phyloP scores from a whole-genome alignment of 179 eudicot genomes.

The Nepenthes alata region DNA sequence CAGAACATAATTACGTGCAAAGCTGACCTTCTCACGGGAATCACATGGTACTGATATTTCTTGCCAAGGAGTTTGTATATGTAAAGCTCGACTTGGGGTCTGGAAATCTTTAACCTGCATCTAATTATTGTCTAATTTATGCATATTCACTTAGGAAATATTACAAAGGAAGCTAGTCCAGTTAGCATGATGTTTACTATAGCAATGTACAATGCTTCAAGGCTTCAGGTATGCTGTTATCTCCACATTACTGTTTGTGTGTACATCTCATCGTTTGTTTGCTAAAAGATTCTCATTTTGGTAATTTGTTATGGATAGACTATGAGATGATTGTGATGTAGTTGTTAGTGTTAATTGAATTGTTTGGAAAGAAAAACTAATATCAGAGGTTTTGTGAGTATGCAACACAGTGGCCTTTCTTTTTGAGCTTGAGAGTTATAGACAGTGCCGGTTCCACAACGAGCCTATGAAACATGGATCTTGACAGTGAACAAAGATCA shows the following conservation, averaged over 20 bases:
- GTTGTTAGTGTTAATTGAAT: no score
- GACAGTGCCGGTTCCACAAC: no score
- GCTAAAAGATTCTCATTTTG: background rate
- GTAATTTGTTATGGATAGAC: no score
- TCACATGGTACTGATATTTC: slow-evolving; percentile 48
- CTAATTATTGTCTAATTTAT: background rate
- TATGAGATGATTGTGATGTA: no score
- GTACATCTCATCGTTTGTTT: background rate
- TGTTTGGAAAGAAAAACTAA: no score
- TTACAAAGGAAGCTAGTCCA: slow-evolving; percentile 96
- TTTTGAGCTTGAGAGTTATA: no score
- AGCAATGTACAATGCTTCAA: slow-evolving; percentile 91
- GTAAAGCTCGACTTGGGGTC: background rate
- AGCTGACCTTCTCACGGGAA: slow-evolving; percentile 84
- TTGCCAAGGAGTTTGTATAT: background rate
- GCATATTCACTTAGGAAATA: slow-evolving; percentile 41
- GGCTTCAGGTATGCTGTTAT: slow-evolving; percentile 58
- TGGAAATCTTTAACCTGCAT: slow-evolving; percentile 4
- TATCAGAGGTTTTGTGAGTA: no score
- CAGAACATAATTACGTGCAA: slow-evolving; percentile 87
- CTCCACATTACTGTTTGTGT: background rate
- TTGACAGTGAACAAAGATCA: no score
- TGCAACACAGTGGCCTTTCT: no score
- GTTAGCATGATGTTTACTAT: slow-evolving; percentile 95
- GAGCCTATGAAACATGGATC: no score